phyloP scores from a whole-genome alignment of 2,329 filamentous ascomycete species.

The Botrytis deweyae region DNA sequence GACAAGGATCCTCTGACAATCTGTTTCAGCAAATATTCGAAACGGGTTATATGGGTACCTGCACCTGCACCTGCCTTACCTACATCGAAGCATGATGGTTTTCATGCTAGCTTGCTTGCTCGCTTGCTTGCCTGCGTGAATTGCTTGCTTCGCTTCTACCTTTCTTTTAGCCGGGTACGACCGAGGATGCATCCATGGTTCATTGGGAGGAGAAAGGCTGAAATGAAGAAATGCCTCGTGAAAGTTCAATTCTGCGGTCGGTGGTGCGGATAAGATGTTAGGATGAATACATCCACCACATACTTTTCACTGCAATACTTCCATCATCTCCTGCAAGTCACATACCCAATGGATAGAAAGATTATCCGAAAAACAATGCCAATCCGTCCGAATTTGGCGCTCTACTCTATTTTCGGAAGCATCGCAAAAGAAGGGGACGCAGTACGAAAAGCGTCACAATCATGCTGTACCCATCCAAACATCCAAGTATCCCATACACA shows the following conservation, averaged over 20 bases:
- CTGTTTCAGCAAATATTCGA: conserved; percentile 21
- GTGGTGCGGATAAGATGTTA: neutral
- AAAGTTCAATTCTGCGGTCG: neutral
- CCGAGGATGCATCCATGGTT: conserved; percentile 4
- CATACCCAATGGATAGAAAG: neutral
- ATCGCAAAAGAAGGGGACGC: neutral
- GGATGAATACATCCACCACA: neutral
- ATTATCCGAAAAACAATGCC: neutral
- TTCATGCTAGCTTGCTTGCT: conserved; percentile 17
- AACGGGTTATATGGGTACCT: conserved; percentile 21
- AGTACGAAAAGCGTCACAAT: conserved; percentile 8
- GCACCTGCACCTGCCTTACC: conserved; percentile 4
- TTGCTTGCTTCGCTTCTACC: conserved; percentile 12
- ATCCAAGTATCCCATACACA: neutral
- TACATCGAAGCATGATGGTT: conserved; percentile 9
- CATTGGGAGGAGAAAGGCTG: conserved; percentile 4
- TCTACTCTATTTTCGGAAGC: neutral
- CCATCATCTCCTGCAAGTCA: neutral
- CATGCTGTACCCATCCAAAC: neutral
- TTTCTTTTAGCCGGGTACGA: conserved; percentile 15
- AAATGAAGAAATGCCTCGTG: neutral
- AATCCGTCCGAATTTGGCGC: neutral
- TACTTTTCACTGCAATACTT: neutral
- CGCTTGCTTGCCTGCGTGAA: conserved; percentile 13
- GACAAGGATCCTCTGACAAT: neutral